Percentiles rank a stretch among this genome's conserved stretches.
These are phyloP conservation scores for Phoma sp. DNA, from an alignment of 2,329 filamentous ascomycete species.

Conservation along the genomic window DNA sequence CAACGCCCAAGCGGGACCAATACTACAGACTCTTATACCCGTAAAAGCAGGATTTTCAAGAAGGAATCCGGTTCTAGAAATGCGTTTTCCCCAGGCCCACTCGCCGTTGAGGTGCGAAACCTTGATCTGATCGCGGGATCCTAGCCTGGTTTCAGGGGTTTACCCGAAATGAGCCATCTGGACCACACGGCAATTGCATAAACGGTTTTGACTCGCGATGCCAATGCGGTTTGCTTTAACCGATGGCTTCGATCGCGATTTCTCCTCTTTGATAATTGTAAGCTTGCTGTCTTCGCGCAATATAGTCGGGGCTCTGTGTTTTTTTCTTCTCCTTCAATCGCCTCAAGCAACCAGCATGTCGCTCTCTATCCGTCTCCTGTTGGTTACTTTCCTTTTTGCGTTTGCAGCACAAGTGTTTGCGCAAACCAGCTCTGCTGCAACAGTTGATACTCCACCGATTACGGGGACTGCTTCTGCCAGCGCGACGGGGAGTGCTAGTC, in stretches of 20 bases:
- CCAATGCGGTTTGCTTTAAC: constrained; percentile 16
- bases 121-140: constrained; percentile 29
- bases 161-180: constrained; percentile 44
- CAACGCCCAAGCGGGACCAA: constrained; percentile 26
- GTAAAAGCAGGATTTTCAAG: constrained; percentile 35
- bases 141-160: constrained; percentile 28
- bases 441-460: constrained; percentile 36
- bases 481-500: constrained; percentile 1
- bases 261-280: constrained; percentile 4
- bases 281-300: background rate
- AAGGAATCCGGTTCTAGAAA: constrained; percentile 23
- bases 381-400: constrained; percentile 36
- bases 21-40: constrained; percentile 14
- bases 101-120: constrained; percentile 22
- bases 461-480: constrained; percentile 27
- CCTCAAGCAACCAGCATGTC: constrained; percentile 37
- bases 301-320: background rate
- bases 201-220: constrained; percentile 15
- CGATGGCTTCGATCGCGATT: constrained; percentile 21
- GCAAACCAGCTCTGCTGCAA: constrained; percentile 32
- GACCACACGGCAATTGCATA: constrained; percentile 31
- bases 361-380: constrained; percentile 43
- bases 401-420: constrained; percentile 36
- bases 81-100: constrained; percentile 22
- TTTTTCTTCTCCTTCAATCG: constrained; percentile 15